Evolutionary conservation across 2,329 filamentous ascomycete genomes (phyloP), one percentile per base, ranked within the genome.

Genomic region (Bipolaris gigantea): DNA sequence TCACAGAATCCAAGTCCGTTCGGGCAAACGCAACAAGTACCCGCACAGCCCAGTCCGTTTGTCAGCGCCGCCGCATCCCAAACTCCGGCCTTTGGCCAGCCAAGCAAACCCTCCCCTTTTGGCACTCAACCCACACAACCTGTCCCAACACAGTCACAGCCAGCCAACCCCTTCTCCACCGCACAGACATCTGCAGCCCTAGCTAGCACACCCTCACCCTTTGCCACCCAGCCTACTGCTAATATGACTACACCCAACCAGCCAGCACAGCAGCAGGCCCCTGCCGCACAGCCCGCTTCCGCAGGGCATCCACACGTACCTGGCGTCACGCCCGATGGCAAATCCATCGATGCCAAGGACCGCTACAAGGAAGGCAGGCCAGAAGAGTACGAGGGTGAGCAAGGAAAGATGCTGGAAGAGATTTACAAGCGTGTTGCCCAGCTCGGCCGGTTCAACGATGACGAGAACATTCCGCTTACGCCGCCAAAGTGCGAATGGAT

Each of bases 401-500:
- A 84, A 18, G 77, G 79, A 0, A 75, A 76, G 56, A 65, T 67
- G 15, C 53, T 85, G 35, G 83, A 83, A 66, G 79, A 79, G 34
- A 81, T 84, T 41, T 96, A 92, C 76, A 77, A 79, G 54, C 79
- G 81, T 40, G 86, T 92, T 69, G 77, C 81, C 41, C 79, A 84
- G 59, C 83, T 83, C 18, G 90, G 90, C 0, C 74, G 72, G 30
- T 96, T 96, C 72, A 80, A 83, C 38, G 85, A 83, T 38, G 83
- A 85, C 33, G 88, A 87, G 0, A 65, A 86, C 6, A 88, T 96
- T 77, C 92, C 92, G 0, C 81, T 88, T 63, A 76, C 91, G 41
- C 90, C 92, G 18, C 92, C 92, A 0, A 87, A 86, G 73, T 81
- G 85, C 57, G 90, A 93, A 67, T 93, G 86, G 53, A 57, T 57